Evolutionary conservation across 2,329 filamentous ascomycete species (phyloP), one percentile per base, ranked within the genome.

Genomic region (Colletotrichum tanaceti): DNA sequence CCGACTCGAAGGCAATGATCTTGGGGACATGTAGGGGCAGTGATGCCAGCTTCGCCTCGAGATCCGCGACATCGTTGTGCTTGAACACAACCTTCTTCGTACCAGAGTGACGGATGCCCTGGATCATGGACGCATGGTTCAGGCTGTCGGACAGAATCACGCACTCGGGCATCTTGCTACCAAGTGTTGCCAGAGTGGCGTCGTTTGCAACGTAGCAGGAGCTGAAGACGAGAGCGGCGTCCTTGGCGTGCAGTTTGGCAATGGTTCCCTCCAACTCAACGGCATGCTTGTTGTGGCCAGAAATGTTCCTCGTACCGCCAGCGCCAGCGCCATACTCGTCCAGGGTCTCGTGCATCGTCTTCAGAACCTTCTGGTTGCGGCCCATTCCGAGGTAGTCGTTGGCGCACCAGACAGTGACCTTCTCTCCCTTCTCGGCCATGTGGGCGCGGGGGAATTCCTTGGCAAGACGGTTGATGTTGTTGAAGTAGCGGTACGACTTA

Each of bases 321-420:
- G 96, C 96, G 68, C 96, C 96, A 41, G 96, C 93, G 68, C 96
- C 96, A 75, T 99, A 99, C 77, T 90, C 93, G 74, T 99, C 94
- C 52, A 99, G 84, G 3, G 95, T 98, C 78, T 96, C 88, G 79
- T 99, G 95, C 96, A 99, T 99, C 65, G 89, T 89, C 78, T 92
- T 89, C 75, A 99, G 83, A 13, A 99, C 96, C 58, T 93, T 86
- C 14, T 89, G 87, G 81, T 98, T 98, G 74, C 94, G 89, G 52
- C 96, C 95, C 96, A 99, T 99, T 74, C 96, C 96, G 20, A 99
- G 89, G 79, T 99, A 99, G 80, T 99, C 96, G 77, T 99, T 99
- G 78, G 95, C 97, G 85, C 96, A 99, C 96, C 96, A 99, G 28
- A 99, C 96, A 1, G 95, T 97, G 66, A 99, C 96, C 61, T 89